Evolutionary conservation across 1,284 basidiomycete genomes (phyloP).

Genomic region (Thecaphora thlaspeos): DNA sequence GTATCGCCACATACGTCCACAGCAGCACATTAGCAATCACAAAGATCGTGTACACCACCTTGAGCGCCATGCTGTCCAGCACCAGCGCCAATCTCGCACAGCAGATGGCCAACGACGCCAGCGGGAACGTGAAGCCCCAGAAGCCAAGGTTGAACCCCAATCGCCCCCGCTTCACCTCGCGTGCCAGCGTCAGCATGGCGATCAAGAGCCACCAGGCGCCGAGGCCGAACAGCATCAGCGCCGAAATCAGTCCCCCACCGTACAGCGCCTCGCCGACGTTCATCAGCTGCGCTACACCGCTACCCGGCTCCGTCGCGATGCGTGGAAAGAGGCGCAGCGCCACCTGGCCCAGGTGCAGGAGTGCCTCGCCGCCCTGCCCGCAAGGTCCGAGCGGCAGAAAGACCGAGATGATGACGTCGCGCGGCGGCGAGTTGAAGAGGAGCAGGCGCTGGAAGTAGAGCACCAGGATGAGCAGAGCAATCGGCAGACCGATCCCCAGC

Average conservation of each 20-base stretch:
- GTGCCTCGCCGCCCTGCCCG: conserved; percentile 48
- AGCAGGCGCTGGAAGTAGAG: conserved; percentile 49
- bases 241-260: conserved; percentile 41
- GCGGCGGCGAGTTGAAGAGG: conserved; percentile 43
- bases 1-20: conserved; percentile 40
- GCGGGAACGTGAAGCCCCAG: conserved; percentile 42
- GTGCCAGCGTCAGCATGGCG: conserved; percentile 36
- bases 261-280: conserved; percentile 41
- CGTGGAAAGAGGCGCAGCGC: conserved; percentile 28
- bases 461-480: conserved; percentile 40
- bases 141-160: conserved; percentile 46
- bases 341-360: conserved; percentile 35
- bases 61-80: conserved; percentile 40
- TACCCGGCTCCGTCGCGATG: conserved; percentile 3
- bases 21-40: conserved; percentile 28
- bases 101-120: conserved; percentile 30
- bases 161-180: too few relatives aligned
- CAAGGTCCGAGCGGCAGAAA: conserved; percentile 46
- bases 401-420: conserved; percentile 47
- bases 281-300: conserved; percentile 23
- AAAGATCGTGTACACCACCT: conserved; percentile 38
- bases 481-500: conserved; percentile 41
- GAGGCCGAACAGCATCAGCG: conserved; percentile 41
- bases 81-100: conserved; percentile 29
- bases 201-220: conserved; percentile 45